Percentiles rank a stretch among this genome's conserved stretches.
These are phyloP conservation scores for Leucocoprinus birnbaumii DNA, from an alignment of 768 basidiomycete species.

Conservation along the genomic window DNA sequence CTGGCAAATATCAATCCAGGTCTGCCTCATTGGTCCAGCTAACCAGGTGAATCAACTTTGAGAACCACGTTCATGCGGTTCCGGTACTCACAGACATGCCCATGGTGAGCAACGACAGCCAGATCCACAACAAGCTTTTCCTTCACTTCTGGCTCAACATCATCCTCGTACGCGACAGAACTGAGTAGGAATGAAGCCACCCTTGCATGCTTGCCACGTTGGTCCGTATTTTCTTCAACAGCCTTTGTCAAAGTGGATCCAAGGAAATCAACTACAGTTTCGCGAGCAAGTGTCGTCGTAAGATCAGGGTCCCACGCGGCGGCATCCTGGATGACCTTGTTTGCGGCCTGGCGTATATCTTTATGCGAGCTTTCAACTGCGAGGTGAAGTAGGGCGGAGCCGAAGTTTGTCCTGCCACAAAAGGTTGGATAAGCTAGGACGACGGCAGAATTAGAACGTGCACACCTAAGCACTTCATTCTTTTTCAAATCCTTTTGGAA, in stretches of 20 bases:
- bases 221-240: slow-evolving; percentile 24
- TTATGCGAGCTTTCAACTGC: slow-evolving; percentile 56
- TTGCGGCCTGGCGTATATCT: slow-evolving; percentile 47
- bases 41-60: not conserved
- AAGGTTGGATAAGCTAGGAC: too few species aligned
- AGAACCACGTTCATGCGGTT: slow-evolving; percentile 7
- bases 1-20: slow-evolving; percentile 85
- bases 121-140: slow-evolving; percentile 51
- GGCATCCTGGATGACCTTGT: slow-evolving; percentile 37
- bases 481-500: slow-evolving; percentile 50
- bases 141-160: slow-evolving; percentile 33
- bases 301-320: slow-evolving; percentile 41
- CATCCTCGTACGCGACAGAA: slow-evolving; percentile 43
- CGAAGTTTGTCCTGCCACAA: slow-evolving; percentile 56
- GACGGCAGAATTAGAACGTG: slow-evolving; percentile 20
- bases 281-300: slow-evolving; percentile 50
- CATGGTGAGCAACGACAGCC: slow-evolving; percentile 75
- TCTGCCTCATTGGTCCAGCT: slow-evolving; percentile 53
- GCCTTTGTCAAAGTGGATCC: slow-evolving; percentile 22
- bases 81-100: slow-evolving; percentile 48
- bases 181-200: slow-evolving; percentile 53
- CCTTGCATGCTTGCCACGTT: slow-evolving; percentile 47
- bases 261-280: slow-evolving; percentile 48
- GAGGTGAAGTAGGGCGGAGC: slow-evolving; percentile 67
- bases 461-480: slow-evolving; percentile 53